These are phyloP conservation scores for Citrus hindsii DNA, from an alignment of 345 rosid genomes.

Conservation along the genomic window DNA sequence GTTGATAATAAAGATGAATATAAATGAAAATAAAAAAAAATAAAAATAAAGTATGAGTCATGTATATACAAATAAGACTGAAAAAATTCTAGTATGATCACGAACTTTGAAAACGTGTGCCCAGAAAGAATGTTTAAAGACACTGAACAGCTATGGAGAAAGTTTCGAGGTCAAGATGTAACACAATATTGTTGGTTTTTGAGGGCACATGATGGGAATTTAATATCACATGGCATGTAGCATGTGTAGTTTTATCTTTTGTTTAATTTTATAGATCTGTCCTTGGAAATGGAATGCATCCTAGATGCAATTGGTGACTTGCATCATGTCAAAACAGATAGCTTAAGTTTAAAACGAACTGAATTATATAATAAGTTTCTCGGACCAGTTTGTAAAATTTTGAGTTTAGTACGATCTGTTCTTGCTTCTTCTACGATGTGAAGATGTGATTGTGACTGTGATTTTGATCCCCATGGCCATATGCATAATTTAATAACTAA, in stretches of 20 bases:
- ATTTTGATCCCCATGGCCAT: no score
- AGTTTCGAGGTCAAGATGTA: not conserved
- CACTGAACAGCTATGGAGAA: not conserved
- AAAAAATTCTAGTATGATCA: not conserved
- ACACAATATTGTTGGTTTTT: not conserved
- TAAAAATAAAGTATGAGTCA: not conserved
- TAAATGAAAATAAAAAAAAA: no score
- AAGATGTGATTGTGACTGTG: not conserved
- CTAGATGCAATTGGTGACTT: not conserved
- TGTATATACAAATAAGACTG: not conserved
- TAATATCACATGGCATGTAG: not conserved
- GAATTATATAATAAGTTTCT: no score
- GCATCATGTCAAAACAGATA: not conserved
- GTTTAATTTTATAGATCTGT: conserved; percentile 18
- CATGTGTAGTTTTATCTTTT: not conserved
- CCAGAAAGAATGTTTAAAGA: not conserved
- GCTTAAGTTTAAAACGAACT: no score
- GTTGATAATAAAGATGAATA: not conserved
- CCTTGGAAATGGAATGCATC: conserved; percentile 31
- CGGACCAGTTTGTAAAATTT: no score
- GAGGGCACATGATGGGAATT: conserved; percentile 1
- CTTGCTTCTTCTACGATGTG: not conserved
- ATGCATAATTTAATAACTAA: no score
- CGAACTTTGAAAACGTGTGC: not conserved
- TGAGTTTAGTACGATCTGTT: not conserved